Conservation (phyloP, 495 filamentous ascomycete species). For the Tetracladium setigerum region DNA sequence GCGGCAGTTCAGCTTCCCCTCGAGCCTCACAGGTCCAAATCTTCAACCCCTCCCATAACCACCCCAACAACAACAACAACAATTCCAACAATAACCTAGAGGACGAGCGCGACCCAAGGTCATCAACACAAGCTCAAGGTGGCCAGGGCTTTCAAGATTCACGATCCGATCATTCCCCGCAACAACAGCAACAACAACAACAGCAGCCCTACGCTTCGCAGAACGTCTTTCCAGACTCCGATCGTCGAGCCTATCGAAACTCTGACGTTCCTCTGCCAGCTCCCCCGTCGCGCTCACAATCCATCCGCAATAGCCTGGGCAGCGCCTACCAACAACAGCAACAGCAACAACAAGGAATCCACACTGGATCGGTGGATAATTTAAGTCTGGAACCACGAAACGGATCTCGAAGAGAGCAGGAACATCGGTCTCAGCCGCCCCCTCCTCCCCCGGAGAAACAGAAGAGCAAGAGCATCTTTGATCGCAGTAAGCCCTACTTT, state of each 20-base stretch:
- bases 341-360: constrained; percentile 12
- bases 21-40: background rate
- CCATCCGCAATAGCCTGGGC: constrained; percentile 7
- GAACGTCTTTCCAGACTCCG: background rate
- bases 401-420: background rate
- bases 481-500: constrained; percentile 7
- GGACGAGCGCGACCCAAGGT: background rate
- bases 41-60: constrained; percentile 9
- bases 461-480: constrained; percentile 19
- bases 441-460: constrained; percentile 15
- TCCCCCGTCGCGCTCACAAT: constrained; percentile 9
- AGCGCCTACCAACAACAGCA: constrained; percentile 11
- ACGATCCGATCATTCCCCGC: background rate
- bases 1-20: constrained; percentile 1
- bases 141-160: background rate
- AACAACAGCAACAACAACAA: constrained; percentile 1
- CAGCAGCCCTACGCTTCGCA: background rate
- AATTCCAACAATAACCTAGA: constrained; percentile 1
- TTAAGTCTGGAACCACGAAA: background rate
- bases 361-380: background rate
- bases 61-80: background rate
- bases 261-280: no score
- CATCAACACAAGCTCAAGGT: background rate
- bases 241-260: background rate
- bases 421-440: background rate